Evolutionary conservation across 2,329 filamentous ascomycete species (phyloP), one percentile per base, ranked within the genome.

Genomic region (Cadophora malorum): DNA sequence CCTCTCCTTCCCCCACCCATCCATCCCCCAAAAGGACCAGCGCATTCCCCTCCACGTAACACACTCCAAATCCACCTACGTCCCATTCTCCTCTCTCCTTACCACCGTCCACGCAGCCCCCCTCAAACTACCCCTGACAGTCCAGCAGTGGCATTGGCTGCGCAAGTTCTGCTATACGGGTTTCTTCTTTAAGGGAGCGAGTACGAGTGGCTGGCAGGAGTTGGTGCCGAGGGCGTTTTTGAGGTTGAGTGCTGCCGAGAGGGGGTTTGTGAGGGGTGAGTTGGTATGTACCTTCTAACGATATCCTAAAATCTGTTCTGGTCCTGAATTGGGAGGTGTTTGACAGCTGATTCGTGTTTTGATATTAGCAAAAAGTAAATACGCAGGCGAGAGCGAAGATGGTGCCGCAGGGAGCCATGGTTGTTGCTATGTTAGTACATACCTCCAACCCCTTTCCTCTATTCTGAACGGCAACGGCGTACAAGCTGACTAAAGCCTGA

Each of bases 101-200:
- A 12, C 31, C 5, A 58, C 16, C n/a, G 55, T 58, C 0, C 31
- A 58, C 33, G 23, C 38, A 35, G 7, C 55, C 10, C 16, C 55
- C 8, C 7, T 38, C 19, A 38, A n/a, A 58, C 55, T 58, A 2
- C 55, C 55, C 21, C 19, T 58, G 16, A 35, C 55, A 21, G 19
- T 19, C 19, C 31, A 58, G 19, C 31, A 58, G 23, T 58, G 55
- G 55, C 55, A 35, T 6, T 58, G 55, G 55, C 55, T 58, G 31
- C 31, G 33, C 31, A 58, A 41, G 28, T 58, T 58, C 55, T 58
- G 55, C 33, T 35, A 35, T 23, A 10, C 55, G 6, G n/a, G 25
- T 2, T 35, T 38, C 31, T 58, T 58, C 55, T 41, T 25, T 31
- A 21, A 23, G 16, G 55, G 55, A 7, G 19, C 33, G 9, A 35